phyloP scores from a whole-genome alignment of 2,329 filamentous ascomycete species.

The Trichoderma simmonsii region DNA sequence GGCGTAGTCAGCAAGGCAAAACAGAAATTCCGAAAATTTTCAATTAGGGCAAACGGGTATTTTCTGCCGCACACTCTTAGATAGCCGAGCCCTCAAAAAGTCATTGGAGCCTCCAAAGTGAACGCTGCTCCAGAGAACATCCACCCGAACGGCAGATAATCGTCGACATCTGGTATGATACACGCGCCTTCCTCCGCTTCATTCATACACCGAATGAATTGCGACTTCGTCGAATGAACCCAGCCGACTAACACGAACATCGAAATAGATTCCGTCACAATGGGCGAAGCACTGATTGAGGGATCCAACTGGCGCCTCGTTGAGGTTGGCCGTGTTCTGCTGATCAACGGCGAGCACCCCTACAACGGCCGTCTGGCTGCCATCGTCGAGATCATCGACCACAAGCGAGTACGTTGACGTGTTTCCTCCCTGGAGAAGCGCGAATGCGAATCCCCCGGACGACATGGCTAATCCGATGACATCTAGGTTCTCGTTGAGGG shows the following conservation, averaged over 20 bases:
- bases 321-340: conserved; percentile 96
- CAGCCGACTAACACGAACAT: conserved; percentile 33
- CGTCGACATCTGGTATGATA: conserved; percentile 40
- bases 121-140: conserved; percentile 36
- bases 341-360: conserved; percentile 77
- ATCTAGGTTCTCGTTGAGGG: conserved; percentile 90
- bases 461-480: conserved; percentile 27
- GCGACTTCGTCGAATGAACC: conserved; percentile 20
- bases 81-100: conserved; percentile 41
- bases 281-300: conserved; percentile 80
- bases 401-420: conserved; percentile 89
- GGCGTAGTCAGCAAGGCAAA: conserved; percentile 25
- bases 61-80: conserved; percentile 40
- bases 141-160: conserved; percentile 38
- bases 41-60: conserved; percentile 41
- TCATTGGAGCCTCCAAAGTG: conserved; percentile 39
- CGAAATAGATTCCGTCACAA: conserved; percentile 53
- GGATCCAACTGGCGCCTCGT: conserved; percentile 89
- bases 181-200: conserved; percentile 28
- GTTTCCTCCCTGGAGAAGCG: neutral
- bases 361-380: conserved; percentile 82
- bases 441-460: conserved; percentile 13
- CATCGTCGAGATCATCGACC: conserved; percentile 99
- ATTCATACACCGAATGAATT: conserved; percentile 21
- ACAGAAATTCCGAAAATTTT: conserved; percentile 32